Evolutionary conservation across 495 filamentous ascomycete species (phyloP).

Genomic region (Penicillium roqueforti): DNA sequence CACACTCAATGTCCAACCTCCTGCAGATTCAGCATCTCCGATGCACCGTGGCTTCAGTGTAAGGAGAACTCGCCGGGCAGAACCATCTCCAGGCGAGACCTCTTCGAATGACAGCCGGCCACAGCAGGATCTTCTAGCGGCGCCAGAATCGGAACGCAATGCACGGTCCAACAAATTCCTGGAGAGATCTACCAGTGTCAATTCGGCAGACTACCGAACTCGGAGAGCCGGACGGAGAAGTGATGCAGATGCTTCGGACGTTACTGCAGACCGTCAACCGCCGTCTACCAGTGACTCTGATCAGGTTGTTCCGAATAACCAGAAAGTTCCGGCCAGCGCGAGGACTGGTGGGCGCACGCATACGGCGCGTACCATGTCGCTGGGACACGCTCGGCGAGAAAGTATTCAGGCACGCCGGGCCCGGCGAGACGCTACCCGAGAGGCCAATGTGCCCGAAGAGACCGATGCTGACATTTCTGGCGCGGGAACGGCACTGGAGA

Average conservation of each 20-base stretch:
- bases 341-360: conserved; percentile 30
- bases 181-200: conserved; percentile 80
- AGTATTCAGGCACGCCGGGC: conserved; percentile 82
- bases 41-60: conserved; percentile 80
- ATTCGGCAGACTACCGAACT: conserved; percentile 69
- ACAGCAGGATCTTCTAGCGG: conserved; percentile 68
- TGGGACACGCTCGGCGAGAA: conserved; percentile 85
- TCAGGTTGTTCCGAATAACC: conserved; percentile 50
- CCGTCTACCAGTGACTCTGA: conserved; percentile 77
- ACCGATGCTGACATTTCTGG: conserved; percentile 58
- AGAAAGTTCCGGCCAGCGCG: conserved; percentile 37
- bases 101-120: conserved; percentile 63
- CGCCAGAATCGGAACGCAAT: conserved; percentile 56
- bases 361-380: conserved; percentile 75
- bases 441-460: conserved; percentile 75
- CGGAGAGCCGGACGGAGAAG: conserved; percentile 58
- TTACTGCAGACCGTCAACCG: conserved; percentile 51
- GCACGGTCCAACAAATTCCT: conserved; percentile 61
- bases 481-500: conserved; percentile 47
- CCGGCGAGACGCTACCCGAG: conserved; percentile 59
- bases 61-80: conserved; percentile 61
- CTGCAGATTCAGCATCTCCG: conserved; percentile 56
- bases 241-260: conserved; percentile 49
- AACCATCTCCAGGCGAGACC: conserved; percentile 49
- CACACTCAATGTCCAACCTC: conserved; percentile 67